Conservation (phyloP, 495 filamentous ascomycete species). For the Achaetomiella virescens region DNA sequence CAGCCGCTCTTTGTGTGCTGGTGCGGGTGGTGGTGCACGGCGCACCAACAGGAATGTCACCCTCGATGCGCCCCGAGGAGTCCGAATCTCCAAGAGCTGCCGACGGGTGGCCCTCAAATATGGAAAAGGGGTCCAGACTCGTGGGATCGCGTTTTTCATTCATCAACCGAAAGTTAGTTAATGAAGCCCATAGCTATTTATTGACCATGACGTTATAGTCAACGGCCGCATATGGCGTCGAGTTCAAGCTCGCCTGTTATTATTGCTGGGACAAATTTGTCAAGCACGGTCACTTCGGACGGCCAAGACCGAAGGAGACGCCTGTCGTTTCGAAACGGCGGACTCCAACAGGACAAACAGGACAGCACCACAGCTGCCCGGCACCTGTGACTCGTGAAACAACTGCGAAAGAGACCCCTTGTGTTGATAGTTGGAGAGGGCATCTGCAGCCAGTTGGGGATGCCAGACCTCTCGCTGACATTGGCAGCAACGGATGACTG, state of each 20-base stretch:
- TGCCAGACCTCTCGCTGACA: too few species aligned
- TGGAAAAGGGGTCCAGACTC: neutral
- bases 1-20: neutral
- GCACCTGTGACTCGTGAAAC: neutral
- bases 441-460: too few species aligned
- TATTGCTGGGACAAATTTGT: neutral
- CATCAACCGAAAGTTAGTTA: too few species aligned
- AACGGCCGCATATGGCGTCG: too few species aligned
- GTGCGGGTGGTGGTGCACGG: neutral
- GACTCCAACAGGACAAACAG: neutral
- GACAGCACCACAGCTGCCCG: neutral
- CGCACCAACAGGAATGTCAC: neutral
- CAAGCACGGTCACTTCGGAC: neutral
- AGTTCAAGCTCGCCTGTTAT: too few species aligned
- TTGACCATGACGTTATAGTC: too few species aligned
- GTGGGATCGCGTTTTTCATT: too few species aligned
- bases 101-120: neutral
- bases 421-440: too few species aligned
- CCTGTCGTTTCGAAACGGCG: slow-evolving; percentile 6
- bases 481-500: too few species aligned
- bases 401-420: neutral
- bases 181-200: too few species aligned
- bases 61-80: neutral
- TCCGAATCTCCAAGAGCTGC: neutral
- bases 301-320: neutral